Evolutionary conservation across 805 yeast species (phyloP).

Genomic region (Wickerhamomyces rabaulensis): DNA sequence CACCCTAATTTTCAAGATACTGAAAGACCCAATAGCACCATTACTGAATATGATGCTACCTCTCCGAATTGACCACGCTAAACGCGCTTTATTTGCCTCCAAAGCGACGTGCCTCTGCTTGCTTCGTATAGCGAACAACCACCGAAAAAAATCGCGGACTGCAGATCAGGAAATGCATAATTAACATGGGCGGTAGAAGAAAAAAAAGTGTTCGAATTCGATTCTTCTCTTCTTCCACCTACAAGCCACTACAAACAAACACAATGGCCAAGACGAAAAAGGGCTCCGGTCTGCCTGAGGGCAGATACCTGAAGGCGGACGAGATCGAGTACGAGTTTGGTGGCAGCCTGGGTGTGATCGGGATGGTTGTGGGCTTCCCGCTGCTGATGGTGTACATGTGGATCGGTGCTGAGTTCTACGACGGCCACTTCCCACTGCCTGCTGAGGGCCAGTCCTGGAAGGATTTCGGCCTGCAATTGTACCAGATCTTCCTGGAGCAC

Average conservation of each 20-base stretch:
- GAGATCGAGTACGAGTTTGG: conserved; percentile 86
- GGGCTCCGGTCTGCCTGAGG: conserved; percentile 9
- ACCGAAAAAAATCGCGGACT: too few relatives aligned
- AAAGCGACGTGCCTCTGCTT: too few relatives aligned
- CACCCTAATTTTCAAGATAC: too few relatives aligned
- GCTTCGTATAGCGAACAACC: too few relatives aligned
- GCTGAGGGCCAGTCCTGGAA: conserved; percentile 38
- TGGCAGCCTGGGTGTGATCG: conserved; percentile 82
- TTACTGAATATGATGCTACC: too few relatives aligned
- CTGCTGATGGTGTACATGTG: conserved; percentile 94
- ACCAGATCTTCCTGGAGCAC: conserved; percentile 39
- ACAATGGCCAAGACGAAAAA: neutral
- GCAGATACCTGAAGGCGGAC: conserved; percentile 39
- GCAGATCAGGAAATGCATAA: too few relatives aligned
- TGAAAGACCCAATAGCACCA: too few relatives aligned
- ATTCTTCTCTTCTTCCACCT: neutral
- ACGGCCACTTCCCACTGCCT: conserved; percentile 71
- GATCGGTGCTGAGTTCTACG: conserved; percentile 79
- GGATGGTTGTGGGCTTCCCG: conserved; percentile 93
- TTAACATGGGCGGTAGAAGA: neutral
- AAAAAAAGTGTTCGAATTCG: neutral
- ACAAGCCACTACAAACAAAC: neutral
- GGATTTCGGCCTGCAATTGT: conserved; percentile 42
- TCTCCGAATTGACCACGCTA: too few relatives aligned
- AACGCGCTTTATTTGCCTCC: too few relatives aligned